Evolutionary conservation across 2,329 filamentous ascomycete species (phyloP).

Genomic region (Nigrospora oryzae): DNA sequence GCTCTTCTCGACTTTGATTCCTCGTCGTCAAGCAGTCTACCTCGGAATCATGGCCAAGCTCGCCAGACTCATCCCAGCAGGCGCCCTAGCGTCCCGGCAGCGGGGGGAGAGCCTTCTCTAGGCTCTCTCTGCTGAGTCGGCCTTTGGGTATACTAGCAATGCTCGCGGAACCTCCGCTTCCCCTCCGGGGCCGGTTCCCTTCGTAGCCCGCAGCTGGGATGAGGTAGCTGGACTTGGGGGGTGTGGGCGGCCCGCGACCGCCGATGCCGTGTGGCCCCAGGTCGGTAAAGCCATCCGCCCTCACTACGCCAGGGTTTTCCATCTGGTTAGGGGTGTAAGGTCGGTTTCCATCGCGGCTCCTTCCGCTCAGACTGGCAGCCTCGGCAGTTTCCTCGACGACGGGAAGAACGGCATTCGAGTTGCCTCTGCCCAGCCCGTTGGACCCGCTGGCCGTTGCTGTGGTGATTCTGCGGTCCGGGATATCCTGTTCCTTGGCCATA

Average conservation of each 20-base stretch:
- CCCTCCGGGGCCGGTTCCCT: constrained; percentile 15
- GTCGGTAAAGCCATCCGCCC: constrained; percentile 24
- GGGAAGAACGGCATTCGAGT: constrained; percentile 47
- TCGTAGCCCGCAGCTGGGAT: constrained; percentile 31
- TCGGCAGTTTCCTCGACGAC: constrained; percentile 90
- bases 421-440: constrained; percentile 13
- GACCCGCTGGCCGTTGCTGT: constrained; percentile 14
- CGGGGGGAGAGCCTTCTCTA: constrained; percentile 53
- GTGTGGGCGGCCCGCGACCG: constrained; percentile 33
- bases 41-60: not conserved
- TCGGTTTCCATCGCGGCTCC: constrained; percentile 32
- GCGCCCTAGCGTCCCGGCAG: constrained; percentile 28
- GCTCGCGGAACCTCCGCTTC: constrained; percentile 15
- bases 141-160: constrained; percentile 22
- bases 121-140: constrained; percentile 43
- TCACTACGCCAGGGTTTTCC: constrained; percentile 17
- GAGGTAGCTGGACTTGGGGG: constrained; percentile 31
- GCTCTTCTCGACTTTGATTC: not conserved
- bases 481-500: constrained; percentile 18
- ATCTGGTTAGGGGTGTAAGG: constrained; percentile 24
- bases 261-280: constrained; percentile 20
- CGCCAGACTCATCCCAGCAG: constrained; percentile 3
- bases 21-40: not conserved
- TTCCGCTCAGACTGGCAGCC: constrained; percentile 55
- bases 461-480: constrained; percentile 21